These are phyloP conservation scores for Canavalia gladiata DNA, from an alignment of 306 rosid species.

Conservation along the genomic window DNA sequence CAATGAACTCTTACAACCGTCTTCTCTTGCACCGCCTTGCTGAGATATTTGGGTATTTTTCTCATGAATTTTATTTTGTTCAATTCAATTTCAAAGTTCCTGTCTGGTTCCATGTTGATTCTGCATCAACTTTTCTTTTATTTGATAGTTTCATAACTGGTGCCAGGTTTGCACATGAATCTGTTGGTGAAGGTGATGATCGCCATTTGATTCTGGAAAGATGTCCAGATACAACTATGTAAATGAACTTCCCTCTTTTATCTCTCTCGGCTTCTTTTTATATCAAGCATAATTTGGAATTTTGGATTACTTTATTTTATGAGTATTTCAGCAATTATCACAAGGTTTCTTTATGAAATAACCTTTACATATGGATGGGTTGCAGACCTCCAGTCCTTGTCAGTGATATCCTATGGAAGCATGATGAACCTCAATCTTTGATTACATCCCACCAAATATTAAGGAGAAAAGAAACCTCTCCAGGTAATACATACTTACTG, in stretches of 20 bases:
- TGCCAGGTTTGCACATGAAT: constrained; percentile 88
- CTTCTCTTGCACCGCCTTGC: constrained; percentile 99
- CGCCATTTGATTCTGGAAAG: constrained; percentile 91
- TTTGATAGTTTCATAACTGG: constrained; percentile 35
- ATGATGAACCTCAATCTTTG: constrained; percentile 76
- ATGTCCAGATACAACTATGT: constrained; percentile 90
- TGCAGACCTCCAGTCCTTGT: constrained; percentile 97
- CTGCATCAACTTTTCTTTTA: constrained; percentile 17
- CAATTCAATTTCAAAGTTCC: constrained; percentile 20
- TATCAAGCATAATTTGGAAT: constrained; percentile 3
- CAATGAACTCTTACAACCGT: constrained; percentile 93
- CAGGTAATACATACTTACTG: constrained; percentile 62
- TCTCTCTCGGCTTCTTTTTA: background rate
- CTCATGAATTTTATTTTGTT: constrained; percentile 38
- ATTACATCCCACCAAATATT: constrained; percentile 72
- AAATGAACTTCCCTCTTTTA: constrained; percentile 48
- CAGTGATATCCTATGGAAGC: constrained; percentile 88
- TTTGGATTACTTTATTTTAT: constrained; percentile 12
- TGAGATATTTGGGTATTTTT: constrained; percentile 91
- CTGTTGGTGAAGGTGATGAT: constrained; percentile 97
- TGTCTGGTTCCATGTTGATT: constrained; percentile 32
- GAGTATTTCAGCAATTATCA: background rate
- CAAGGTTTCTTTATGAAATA: constrained; percentile 30
- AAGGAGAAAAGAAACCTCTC: constrained; percentile 71
- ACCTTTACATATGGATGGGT: constrained; percentile 50